Evolutionary conservation across 257 asterid genomes (phyloP).

Genomic region (Solanum rostratum): DNA sequence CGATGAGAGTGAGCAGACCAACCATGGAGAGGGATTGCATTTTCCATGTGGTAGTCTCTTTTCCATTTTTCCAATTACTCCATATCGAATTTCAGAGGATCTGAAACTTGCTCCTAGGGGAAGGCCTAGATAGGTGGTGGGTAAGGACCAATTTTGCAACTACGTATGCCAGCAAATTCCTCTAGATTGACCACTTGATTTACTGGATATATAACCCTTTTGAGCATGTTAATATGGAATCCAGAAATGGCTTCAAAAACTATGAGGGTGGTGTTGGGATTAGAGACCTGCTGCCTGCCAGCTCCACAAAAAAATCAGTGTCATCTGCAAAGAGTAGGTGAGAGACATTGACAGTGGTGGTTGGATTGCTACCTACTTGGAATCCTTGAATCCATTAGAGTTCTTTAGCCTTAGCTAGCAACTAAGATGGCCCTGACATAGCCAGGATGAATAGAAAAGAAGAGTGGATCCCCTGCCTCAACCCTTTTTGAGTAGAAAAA

Average conservation of each 20-base stretch:
- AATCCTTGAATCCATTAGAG: not conserved
- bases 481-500: not conserved
- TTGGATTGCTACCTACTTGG: not conserved
- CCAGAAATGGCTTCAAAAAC: not conserved
- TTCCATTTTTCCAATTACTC: not conserved
- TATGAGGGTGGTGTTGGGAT: not conserved
- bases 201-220: not conserved
- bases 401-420: not conserved
- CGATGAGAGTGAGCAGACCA: too few relatives aligned
- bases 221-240: not conserved
- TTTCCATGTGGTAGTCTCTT: not conserved
- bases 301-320: not conserved
- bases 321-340: too few relatives aligned
- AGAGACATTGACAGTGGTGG: not conserved
- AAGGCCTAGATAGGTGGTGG: not conserved
- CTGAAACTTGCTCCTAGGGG: not conserved
- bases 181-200: not conserved
- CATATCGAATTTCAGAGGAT: not conserved
- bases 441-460: too few relatives aligned
- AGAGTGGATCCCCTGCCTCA: not conserved
- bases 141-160: not conserved
- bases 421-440: not conserved
- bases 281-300: not conserved
- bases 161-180: not conserved
- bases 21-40: too few relatives aligned